A percentile compares a stretch with the other conserved stretches of the same genome.
These are phyloP conservation scores for Fusarium miscanthi DNA, from an alignment of 2,329 filamentous ascomycete genomes.

Conservation along the genomic window DNA sequence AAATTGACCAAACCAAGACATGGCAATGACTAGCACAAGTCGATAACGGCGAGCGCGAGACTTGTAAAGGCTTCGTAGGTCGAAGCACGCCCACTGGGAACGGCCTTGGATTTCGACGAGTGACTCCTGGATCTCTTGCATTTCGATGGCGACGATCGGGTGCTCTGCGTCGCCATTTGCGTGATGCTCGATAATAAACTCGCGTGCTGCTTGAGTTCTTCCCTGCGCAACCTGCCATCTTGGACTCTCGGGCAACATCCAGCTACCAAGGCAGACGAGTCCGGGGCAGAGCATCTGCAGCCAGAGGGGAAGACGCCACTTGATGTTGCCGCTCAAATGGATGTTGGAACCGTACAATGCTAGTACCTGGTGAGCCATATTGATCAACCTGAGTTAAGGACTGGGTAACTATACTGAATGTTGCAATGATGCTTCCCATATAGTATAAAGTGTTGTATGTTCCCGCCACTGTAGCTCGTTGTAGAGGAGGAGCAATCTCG, in stretches of 20 bases:
- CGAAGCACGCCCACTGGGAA: neutral
- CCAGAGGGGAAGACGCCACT: neutral
- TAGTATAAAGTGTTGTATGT: neutral
- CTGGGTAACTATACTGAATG: neutral
- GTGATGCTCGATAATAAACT: neutral
- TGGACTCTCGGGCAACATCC: neutral
- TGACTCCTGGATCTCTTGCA: neutral
- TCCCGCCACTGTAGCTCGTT: neutral
- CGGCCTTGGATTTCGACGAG: neutral
- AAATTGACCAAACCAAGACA: neutral
- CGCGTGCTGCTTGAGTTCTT: neutral
- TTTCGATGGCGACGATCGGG: neutral
- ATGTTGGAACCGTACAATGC: neutral
- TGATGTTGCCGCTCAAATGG: neutral
- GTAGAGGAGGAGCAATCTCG: neutral
- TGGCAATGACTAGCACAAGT: neutral
- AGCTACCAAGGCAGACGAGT: neutral
- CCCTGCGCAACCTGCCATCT: neutral
- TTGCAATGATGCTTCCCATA: neutral
- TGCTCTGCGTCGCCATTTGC: neutral
- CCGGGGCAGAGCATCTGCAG: neutral
- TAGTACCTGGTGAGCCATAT: neutral
- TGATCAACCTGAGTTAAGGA: rapidly evolving
- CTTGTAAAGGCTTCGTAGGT: neutral
- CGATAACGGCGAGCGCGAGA: neutral